Conservation (phyloP, 257 asterid genomes). For the Cynanchum wilfordii region DNA sequence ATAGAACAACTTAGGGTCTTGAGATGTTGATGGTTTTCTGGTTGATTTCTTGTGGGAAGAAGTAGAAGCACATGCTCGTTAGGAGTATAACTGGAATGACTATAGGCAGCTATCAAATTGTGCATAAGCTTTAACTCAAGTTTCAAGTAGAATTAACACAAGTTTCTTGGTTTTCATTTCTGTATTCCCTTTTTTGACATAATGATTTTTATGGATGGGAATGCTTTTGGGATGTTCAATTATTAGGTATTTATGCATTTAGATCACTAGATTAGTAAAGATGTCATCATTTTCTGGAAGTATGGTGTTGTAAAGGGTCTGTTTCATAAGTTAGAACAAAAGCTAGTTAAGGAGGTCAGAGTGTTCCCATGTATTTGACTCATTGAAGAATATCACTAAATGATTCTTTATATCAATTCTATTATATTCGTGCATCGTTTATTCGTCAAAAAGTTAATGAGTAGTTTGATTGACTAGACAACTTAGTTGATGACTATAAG, state of each 20-base stretch:
- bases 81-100: constrained; percentile 90
- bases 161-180: constrained; percentile 7
- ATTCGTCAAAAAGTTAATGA: no score
- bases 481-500: no score
- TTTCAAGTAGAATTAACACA: constrained; percentile 53
- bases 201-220: neutral
- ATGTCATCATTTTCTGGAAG: neutral
- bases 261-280: neutral
- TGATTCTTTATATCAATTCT: neutral
- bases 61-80: constrained; percentile 85
- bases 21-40: constrained; percentile 76
- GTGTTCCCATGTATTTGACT: neutral
- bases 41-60: constrained; percentile 99
- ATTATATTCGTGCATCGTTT: no score
- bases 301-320: neutral
- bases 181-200: neutral
- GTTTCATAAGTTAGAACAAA: neutral
- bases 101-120: constrained; percentile 72
- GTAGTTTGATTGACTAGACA: no score
- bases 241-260: neutral
- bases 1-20: constrained; percentile 71
- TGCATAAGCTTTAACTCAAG: constrained; percentile 73
- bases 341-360: neutral
- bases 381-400: neutral
- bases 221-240: neutral